phyloP scores from a whole-genome alignment of 2,329 filamentous ascomycete species.

The Aspergillus sp. region DNA sequence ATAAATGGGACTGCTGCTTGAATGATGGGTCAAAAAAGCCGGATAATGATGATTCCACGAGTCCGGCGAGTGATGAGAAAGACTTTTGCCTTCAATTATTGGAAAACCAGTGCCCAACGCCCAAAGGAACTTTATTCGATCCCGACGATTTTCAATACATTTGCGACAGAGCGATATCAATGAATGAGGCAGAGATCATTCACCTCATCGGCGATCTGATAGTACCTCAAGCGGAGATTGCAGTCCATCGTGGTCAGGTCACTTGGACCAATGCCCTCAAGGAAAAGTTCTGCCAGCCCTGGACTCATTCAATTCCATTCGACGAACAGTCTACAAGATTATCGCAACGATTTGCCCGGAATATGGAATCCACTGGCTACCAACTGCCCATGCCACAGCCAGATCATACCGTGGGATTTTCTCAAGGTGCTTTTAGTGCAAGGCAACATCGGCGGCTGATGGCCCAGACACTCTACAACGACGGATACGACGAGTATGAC shows the following conservation, averaged over 20 bases:
- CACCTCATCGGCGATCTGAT: not conserved
- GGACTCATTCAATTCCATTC: not conserved
- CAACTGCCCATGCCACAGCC: not conserved
- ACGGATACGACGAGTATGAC: not conserved
- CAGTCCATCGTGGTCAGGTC: not conserved
- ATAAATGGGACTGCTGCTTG: not conserved
- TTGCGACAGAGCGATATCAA: no score
- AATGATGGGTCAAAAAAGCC: not conserved
- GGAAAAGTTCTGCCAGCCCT: not conserved
- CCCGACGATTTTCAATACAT: not conserved
- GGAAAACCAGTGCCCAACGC: not conserved
- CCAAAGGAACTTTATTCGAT: not conserved
- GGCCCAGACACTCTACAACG: not conserved
- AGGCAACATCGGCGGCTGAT: not conserved
- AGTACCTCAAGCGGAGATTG: not conserved
- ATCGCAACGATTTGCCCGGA: not conserved
- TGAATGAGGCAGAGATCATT: not conserved
- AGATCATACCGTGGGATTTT: conserved; percentile 6
- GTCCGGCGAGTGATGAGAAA: not conserved
- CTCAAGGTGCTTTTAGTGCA: not conserved
- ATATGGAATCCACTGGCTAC: not conserved
- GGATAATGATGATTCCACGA: not conserved
- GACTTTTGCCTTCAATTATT: not conserved
- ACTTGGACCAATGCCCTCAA: not conserved
- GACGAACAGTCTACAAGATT: not conserved